Evolutionary conservation across 352 stramenopile species (phyloP).

Genomic region (Pythium guiyangense): DNA sequence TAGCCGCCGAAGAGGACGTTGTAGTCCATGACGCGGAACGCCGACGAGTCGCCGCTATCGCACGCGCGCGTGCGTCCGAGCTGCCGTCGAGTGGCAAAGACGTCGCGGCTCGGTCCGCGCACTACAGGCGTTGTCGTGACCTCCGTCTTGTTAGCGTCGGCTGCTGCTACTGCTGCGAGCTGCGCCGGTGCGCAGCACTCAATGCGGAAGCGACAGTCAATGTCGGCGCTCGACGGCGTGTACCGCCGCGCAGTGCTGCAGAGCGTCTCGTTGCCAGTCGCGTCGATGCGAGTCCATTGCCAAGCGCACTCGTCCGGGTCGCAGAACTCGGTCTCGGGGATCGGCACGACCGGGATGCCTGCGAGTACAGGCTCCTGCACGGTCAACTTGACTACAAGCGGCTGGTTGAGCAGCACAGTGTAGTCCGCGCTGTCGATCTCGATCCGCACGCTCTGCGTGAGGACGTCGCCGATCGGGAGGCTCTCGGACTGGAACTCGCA

Average conservation of each 20-base stretch:
- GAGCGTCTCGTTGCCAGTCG: too few relatives aligned
- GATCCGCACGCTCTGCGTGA: slow-evolving; percentile 37
- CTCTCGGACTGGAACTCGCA: slow-evolving; percentile 30
- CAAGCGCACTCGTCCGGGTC: slow-evolving; percentile 51
- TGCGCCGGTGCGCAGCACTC: too few relatives aligned
- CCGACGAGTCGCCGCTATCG: slow-evolving; percentile 7
- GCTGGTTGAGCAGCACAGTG: slow-evolving; percentile 55
- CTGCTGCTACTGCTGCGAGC: slow-evolving; percentile 12
- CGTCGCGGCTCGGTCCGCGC: slow-evolving; percentile 38
- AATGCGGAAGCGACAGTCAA: too few relatives aligned
- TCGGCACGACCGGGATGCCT: slow-evolving; percentile 40
- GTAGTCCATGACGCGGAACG: slow-evolving; percentile 78
- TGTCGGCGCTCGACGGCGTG: too few relatives aligned
- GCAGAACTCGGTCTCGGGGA: too few relatives aligned
- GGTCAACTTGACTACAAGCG: slow-evolving; percentile 35
- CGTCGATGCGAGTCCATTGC: too few relatives aligned
- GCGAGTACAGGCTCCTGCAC: slow-evolving; percentile 40
- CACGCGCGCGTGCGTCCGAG: slow-evolving; percentile 13
- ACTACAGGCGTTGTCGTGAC: slow-evolving; percentile 33
- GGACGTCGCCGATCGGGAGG: slow-evolving; percentile 34
- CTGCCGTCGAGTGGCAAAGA: slow-evolving; percentile 35
- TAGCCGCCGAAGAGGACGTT: slow-evolving; percentile 79
- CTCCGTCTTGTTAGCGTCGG: slow-evolving; percentile 22
- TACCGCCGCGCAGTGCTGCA: too few relatives aligned
- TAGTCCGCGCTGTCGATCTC: slow-evolving; percentile 39